Percentiles rank a stretch among this genome's conserved stretches.
Evolutionary conservation across 306 rosid genomes (phyloP).

Genomic region (Elaeagnus macrophylla): DNA sequence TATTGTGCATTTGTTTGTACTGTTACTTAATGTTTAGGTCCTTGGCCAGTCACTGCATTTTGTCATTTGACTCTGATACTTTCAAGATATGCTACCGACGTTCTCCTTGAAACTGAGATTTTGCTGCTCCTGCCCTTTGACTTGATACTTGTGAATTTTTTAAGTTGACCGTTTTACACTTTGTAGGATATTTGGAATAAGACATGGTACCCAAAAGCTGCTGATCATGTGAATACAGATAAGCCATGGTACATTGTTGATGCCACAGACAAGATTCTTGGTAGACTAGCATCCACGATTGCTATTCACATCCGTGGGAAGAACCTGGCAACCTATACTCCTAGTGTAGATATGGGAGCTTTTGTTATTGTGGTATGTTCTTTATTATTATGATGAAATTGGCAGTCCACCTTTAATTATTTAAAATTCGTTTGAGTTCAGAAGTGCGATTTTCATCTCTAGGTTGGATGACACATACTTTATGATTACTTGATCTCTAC

Average conservation of each 20-base stretch:
- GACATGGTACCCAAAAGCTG: slow-evolving; percentile 94
- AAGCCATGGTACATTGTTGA: slow-evolving; percentile 88
- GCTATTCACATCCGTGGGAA: slow-evolving; percentile 82
- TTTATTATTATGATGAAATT: slow-evolving; percentile 1
- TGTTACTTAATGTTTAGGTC: too few species aligned
- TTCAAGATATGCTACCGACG: neutral
- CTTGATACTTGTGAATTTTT: neutral
- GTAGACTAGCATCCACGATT: slow-evolving; percentile 87
- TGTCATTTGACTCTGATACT: neutral
- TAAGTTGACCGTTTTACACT: neutral
- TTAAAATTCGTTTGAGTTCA: neutral
- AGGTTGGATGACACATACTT: neutral
- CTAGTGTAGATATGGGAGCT: slow-evolving; percentile 98
- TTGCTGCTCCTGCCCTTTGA: neutral
- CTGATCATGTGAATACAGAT: slow-evolving; percentile 79
- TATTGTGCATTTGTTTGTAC: too few species aligned
- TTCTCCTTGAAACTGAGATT: neutral
- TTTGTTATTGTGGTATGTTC: slow-evolving; percentile 89
- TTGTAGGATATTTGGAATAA: slow-evolving; percentile 90
- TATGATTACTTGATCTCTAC: neutral
- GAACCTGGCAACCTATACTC: slow-evolving; percentile 66
- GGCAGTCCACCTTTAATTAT: slow-evolving; percentile 2
- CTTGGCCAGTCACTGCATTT: too few species aligned
- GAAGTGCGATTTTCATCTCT: slow-evolving; percentile 7
- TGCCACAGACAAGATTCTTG: slow-evolving; percentile 82